phyloP scores from a whole-genome alignment of 2,329 filamentous ascomycete species.

The Biscogniauxia mediterranea region DNA sequence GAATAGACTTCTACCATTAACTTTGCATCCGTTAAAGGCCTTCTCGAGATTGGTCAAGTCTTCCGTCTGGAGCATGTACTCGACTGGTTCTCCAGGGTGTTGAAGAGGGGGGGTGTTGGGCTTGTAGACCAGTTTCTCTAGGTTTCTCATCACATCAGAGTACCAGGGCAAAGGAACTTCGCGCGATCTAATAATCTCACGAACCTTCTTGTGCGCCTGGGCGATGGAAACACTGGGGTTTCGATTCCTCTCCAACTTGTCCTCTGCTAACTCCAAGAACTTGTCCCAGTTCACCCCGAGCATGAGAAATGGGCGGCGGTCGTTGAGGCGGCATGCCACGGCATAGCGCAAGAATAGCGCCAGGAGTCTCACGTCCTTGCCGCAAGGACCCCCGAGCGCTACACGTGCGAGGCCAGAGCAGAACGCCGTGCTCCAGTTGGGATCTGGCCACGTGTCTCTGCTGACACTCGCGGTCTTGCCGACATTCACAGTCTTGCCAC shows the following conservation, averaged over 20 bases:
- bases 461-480: too few species aligned
- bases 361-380: slow-evolving; percentile 6
- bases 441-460: slow-evolving; percentile 8
- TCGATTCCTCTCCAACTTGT: neutral
- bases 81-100: too few species aligned
- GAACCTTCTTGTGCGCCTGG: neutral
- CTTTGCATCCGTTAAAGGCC: too few species aligned
- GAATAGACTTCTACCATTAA: too few species aligned
- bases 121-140: neutral
- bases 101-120: neutral
- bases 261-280: neutral
- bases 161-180: neutral
- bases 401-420: slow-evolving; percentile 4
- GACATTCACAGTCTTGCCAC: neutral
- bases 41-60: too few species aligned
- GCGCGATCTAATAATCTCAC: neutral
- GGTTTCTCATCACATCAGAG: neutral
- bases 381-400: slow-evolving; percentile 8
- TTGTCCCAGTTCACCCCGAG: neutral
- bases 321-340: slow-evolving; percentile 7
- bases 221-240: neutral
- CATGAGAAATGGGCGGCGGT: slow-evolving; percentile 1
- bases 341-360: slow-evolving; percentile 8
- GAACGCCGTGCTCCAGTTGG: slow-evolving; percentile 10
- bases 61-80: too few species aligned